phyloP scores from a whole-genome alignment of 306 rosid genomes.

The Ceratonia siliqua region DNA sequence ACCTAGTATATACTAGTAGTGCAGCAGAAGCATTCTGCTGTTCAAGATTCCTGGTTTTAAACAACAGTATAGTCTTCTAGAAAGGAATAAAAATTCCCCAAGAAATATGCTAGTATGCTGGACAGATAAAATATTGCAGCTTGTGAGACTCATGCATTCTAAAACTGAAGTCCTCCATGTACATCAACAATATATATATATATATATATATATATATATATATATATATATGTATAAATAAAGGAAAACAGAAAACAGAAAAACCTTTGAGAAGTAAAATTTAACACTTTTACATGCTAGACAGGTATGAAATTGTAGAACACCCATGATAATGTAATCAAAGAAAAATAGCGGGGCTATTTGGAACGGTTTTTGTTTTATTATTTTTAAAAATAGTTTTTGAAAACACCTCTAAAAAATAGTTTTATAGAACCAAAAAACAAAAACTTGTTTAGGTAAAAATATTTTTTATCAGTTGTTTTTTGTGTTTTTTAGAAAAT shows the following conservation, averaged over 20 bases:
- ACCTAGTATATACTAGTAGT: not conserved
- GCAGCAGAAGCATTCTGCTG: not conserved
- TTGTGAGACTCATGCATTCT: not conserved
- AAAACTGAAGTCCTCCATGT: not conserved
- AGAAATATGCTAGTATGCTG: not conserved
- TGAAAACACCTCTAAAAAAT: no score
- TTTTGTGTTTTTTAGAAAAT: no score
- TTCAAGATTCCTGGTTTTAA: not conserved
- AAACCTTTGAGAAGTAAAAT: not conserved
- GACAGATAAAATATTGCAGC: constrained; percentile 8
- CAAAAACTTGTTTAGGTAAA: no score
- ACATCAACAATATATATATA: not conserved
- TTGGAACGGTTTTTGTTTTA: no score
- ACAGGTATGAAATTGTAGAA: not conserved
- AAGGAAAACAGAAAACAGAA: not conserved
- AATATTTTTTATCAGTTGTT: no score
- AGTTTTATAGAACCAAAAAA: no score
- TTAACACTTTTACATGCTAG: not conserved
- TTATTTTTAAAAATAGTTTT: no score
- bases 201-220: not conserved
- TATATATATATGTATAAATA: not conserved
- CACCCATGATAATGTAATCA: not conserved
- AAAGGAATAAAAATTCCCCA: not conserved
- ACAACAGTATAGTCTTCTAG: not conserved
- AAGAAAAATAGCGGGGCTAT: no score